phyloP scores from a whole-genome alignment of 1,284 basidiomycete genomes.

The Coniophora puteana region DNA sequence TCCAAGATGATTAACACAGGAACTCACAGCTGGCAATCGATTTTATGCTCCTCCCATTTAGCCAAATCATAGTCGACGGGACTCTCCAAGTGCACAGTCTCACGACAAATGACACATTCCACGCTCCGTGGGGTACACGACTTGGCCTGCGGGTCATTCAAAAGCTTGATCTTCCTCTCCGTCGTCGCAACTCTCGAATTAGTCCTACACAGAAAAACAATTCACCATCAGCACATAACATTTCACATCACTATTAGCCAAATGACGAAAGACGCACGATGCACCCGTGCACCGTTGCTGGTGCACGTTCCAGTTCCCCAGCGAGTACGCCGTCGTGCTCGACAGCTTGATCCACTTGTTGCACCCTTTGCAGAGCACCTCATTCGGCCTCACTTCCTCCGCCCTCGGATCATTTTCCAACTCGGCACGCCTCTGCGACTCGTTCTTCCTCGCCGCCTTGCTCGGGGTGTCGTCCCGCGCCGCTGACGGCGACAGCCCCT shows the following conservation, averaged over 20 bases:
- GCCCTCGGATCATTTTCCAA: conserved; percentile 51
- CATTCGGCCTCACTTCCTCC: conserved; percentile 43
- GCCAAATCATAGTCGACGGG: conserved; percentile 52
- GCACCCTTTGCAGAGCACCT: conserved; percentile 56
- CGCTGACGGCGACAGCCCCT: too few relatives aligned
- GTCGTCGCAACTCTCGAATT: conserved; percentile 53
- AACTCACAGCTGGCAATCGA: conserved; percentile 42
- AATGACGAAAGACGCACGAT: conserved; percentile 28
- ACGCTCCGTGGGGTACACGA: conserved; percentile 40
- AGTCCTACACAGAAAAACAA: too few relatives aligned
- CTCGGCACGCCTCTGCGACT: conserved; percentile 44
- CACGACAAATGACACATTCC: conserved; percentile 47
- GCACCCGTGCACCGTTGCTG: conserved; percentile 39
- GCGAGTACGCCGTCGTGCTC: conserved; percentile 33
- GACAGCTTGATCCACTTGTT: conserved; percentile 56
- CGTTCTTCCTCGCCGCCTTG: conserved; percentile 23
- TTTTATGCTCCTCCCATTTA: conserved; percentile 59
- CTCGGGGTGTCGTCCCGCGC: too few relatives aligned
- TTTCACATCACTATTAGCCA: too few relatives aligned
- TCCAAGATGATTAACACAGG: conserved; percentile 9
- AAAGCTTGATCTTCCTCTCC: conserved; percentile 52
- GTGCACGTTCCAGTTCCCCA: conserved; percentile 53
- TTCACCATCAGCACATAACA: too few relatives aligned
- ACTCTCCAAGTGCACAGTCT: conserved; percentile 37
- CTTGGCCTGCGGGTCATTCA: conserved; percentile 58